phyloP scores from a whole-genome alignment of 148 eudicot species.

The Mesembryanthemum crystallinum region DNA sequence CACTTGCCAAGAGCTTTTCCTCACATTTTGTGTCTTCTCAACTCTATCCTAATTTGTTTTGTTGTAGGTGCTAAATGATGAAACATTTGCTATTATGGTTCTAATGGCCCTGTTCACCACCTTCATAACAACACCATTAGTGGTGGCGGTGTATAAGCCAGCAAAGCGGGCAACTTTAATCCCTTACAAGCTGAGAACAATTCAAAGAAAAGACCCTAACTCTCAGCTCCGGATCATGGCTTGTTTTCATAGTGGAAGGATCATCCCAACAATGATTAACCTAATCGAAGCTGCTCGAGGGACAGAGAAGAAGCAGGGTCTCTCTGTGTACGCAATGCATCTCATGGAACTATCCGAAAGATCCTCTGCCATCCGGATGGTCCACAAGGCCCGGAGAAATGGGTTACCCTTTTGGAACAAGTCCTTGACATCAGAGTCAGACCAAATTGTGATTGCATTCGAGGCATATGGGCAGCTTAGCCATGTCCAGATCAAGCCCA shows the following conservation, averaged over 20 bases:
- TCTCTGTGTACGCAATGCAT: conserved; percentile 79
- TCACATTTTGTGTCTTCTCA: background rate
- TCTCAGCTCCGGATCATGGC: conserved; percentile 55
- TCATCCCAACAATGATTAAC: conserved; percentile 63
- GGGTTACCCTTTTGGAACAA: conserved; percentile 78
- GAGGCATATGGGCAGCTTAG: conserved; percentile 76
- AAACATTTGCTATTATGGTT: conserved; percentile 81
- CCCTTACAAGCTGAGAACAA: conserved; percentile 47
- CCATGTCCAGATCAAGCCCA: conserved; percentile 56
- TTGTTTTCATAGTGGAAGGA: conserved; percentile 61
- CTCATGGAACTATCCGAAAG: conserved; percentile 82
- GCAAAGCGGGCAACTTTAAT: conserved; percentile 36
- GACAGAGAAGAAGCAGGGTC: conserved; percentile 49
- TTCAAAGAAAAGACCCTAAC: conserved; percentile 50
- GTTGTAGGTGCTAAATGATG: conserved; percentile 66
- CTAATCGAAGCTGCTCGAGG: conserved; percentile 73
- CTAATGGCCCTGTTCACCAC: conserved; percentile 82
- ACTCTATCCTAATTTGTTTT: background rate
- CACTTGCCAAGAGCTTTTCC: no score
- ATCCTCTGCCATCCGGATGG: conserved; percentile 83
- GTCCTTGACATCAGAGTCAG: conserved; percentile 31
- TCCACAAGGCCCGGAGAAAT: conserved; percentile 61
- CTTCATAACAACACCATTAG: conserved; percentile 72
- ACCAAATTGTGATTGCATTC: conserved; percentile 70
- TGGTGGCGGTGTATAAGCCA: conserved; percentile 65